Conservation (phyloP, 345 rosid species). For the Populus deltoides region DNA sequence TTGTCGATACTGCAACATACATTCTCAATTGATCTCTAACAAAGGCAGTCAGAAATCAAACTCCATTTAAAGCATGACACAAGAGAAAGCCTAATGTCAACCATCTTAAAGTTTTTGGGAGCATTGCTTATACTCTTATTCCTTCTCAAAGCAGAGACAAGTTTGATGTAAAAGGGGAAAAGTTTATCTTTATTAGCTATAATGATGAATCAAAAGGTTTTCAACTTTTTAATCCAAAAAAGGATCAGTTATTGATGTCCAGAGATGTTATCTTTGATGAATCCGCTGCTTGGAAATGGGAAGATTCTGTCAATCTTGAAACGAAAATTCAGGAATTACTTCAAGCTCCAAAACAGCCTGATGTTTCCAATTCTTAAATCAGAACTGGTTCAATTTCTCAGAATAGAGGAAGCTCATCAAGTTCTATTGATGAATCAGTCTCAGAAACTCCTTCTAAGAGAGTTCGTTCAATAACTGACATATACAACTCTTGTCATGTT, state of each 20-base stretch:
- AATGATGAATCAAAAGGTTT: background rate
- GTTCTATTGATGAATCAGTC: no score
- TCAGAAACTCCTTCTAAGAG: fast-evolving
- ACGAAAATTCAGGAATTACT: background rate
- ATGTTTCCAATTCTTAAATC: background rate
- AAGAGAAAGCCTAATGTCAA: no score
- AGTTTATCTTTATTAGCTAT: background rate
- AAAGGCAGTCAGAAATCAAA: no score
- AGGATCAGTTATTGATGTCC: background rate
- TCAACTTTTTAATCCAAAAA: background rate
- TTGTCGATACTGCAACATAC: no score
- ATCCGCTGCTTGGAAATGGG: background rate
- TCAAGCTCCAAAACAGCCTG: background rate
- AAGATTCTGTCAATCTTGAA: background rate
- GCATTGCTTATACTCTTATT: background rate
- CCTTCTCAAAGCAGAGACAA: background rate
- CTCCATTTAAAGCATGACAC: no score
- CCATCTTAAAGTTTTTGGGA: no score
- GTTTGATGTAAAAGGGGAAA: background rate
- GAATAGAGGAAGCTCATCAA: no score
- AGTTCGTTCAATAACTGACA: no score
- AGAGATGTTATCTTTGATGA: background rate
- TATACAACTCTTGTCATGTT: no score
- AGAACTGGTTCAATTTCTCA: no score
- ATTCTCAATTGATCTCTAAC: no score